Base-by-base conservation (phyloP, 2,329 filamentous ascomycete genomes). In the Xylariales sp. region DNA sequence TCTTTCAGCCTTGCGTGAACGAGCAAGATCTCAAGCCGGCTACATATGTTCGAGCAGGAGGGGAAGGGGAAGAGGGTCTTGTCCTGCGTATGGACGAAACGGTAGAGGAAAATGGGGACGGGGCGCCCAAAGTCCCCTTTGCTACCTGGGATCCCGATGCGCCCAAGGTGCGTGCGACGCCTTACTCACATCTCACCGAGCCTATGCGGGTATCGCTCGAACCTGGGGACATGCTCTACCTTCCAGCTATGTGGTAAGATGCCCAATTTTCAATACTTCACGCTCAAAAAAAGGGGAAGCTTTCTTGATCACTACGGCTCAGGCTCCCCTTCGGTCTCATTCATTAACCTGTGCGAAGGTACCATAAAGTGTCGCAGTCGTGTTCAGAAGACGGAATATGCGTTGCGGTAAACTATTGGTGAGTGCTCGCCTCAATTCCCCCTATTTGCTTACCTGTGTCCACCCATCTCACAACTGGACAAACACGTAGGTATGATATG, bases 391-490 rank as follows among this genome's bases (percentile, higher is more conserved):
- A 94, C 69, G 90, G 90, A 0, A 88, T 94, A 39, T 93, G 92
- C 49, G 88, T 91, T 63, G 91, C 93, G 1, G 89, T 94, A 45
- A 96, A 96, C 75, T 95, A 95, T 78, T 96, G 93, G 91, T 91
- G 78, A 75, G 82, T 74, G 12, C 61, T 41, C 55, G 48, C 36
- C 34, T 58, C 53, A 16, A 18, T 57, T 16, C 49, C 18, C 55
- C 52, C 48, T 64, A 23, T 67, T 39, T 48, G 14, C 34, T 49
- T 23, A 34, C 39, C 30, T 46, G 28, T 46, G 56, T 18, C 5
- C 34, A 52, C 18, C 16, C n/a, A 62, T 48, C 60, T 66, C 45
- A 69, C 32, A 39, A 32, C 48, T 28, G 9, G 52, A 58, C 65
- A 34, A 28, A 61, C 16, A 69, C 28, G 69, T n/a, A 91, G 89